Percentiles rank a stretch among this genome's conserved stretches.
These are phyloP conservation scores for Cutaneotrichosporon mucoides DNA, from an alignment of 1,284 basidiomycete genomes.

Conservation along the genomic window DNA sequence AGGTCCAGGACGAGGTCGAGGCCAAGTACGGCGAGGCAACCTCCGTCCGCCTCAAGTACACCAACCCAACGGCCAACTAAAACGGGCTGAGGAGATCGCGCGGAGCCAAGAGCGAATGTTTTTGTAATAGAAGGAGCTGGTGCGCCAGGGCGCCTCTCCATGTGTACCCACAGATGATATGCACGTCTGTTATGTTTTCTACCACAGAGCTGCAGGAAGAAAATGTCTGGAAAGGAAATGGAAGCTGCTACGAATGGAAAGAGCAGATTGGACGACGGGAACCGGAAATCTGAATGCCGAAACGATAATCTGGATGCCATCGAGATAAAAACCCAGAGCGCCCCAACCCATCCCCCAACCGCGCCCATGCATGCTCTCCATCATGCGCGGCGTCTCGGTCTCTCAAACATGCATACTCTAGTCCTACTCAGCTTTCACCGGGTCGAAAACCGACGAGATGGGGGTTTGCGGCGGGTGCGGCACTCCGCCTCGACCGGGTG, in stretches of 20 bases:
- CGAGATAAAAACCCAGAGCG: no score
- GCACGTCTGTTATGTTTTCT: not conserved
- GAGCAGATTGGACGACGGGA: not conserved
- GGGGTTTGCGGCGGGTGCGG: no score
- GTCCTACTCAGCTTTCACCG: no score
- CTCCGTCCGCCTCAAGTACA: conserved; percentile 9
- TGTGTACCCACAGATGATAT: not conserved
- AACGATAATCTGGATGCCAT: not conserved
- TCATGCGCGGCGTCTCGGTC: no score
- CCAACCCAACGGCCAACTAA: conserved; percentile 21
- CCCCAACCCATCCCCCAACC: no score
- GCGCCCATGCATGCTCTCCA: no score
- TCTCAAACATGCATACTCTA: no score
- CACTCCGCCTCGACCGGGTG: no score
- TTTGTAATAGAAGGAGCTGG: not conserved
- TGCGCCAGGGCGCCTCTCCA: not conserved
- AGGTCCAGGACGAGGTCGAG: conserved; percentile 74
- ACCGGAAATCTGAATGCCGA: conserved; percentile 1
- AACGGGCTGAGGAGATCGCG: no score
- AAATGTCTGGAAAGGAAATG: not conserved
- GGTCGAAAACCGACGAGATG: not conserved
- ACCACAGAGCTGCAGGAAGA: no score
- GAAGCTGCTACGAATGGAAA: not conserved
- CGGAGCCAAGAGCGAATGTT: not conserved
- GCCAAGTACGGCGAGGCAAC: conserved; percentile 33